Base-by-base conservation (phyloP, 1,284 basidiomycete genomes). In the Sanghuangporus sanghuang region DNA sequence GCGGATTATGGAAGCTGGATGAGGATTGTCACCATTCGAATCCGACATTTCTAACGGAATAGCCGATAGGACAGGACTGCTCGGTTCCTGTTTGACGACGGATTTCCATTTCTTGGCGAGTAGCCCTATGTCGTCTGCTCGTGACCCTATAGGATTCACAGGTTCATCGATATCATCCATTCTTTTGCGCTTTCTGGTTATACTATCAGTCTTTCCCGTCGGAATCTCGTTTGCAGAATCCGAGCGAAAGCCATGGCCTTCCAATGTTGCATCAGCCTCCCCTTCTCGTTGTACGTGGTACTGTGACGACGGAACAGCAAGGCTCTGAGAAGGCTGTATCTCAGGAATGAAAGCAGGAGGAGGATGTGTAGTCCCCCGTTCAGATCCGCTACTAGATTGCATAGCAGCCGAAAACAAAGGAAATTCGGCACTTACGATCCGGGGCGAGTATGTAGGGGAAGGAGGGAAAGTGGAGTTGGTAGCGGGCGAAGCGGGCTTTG, bases 311-410 rank as follows among this genome's bases (percentile, higher is more conserved):
- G 42, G 57, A 7, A 23, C 12, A 2, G 12, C 7, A 23, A 11
- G 49, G 9, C 9, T 9, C 44, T 36, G 42, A 14, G 44, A 59
- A 49, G 21, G 23, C 23, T 18, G 57, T 27, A 53, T 55, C 6
- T 52, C 60, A n/a, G 53, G 60, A 40, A 62, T 52, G 36, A 62
- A 56, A 9, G 35, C 48, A 7, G 60, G 60, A 4, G 44, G 23
- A 7, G 23, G 44, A 6, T 35, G 44, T n/a, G 35, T 9, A 21
- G 27, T 18, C 21, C n/a, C 14, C 18, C 44, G 27, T 2, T 6
- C 16, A 14, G 27, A 6, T 48, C 18, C 27, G 32, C 23, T 46
- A 18, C 6, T n/a, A 46, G 16, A 18, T 14, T 32, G 27, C 3
- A 32, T 32, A 32, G 27, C 27, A 32, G 27, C 3, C 27, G 27